phyloP scores from a whole-genome alignment of 2,329 filamentous ascomycete species.

The Venturia carpophila region DNA sequence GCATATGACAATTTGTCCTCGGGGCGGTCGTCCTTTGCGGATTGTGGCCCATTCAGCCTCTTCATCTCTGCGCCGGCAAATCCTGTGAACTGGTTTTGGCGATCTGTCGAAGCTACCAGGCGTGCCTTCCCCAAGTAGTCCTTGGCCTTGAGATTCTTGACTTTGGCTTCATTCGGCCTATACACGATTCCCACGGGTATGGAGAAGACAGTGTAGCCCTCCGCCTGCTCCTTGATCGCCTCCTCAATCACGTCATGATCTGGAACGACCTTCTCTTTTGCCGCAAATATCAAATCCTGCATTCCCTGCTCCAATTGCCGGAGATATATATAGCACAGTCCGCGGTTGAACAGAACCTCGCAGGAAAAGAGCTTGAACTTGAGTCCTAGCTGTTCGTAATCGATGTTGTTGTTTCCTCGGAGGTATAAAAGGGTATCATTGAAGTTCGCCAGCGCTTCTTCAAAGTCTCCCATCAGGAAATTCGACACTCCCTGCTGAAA shows the following conservation, averaged over 20 bases:
- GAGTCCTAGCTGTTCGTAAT: conserved; percentile 91
- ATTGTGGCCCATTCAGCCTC: conserved; percentile 47
- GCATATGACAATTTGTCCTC: conserved; percentile 82
- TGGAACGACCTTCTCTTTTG: conserved; percentile 91
- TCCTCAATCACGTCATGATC: conserved; percentile 98
- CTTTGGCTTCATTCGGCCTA: conserved; percentile 92
- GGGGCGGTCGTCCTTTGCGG: conserved; percentile 69
- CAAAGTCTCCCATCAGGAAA: conserved; percentile 92
- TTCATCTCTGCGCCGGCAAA: conserved; percentile 74
- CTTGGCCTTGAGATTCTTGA: conserved; percentile 95
- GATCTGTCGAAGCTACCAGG: conserved; percentile 79
- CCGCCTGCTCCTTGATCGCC: conserved; percentile 84
- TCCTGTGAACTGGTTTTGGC: conserved; percentile 71
- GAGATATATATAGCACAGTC: conserved; percentile 93
- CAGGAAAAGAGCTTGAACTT: conserved; percentile 97
- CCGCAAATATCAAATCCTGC: conserved; percentile 82
- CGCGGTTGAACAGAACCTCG: conserved; percentile 94
- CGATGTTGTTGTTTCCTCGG: conserved; percentile 91
- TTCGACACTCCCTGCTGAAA: conserved; percentile 99
- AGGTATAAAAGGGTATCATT: conserved; percentile 95
- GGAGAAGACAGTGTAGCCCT: conserved; percentile 98
- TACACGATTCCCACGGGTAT: conserved; percentile 95
- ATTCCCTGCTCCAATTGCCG: conserved; percentile 85
- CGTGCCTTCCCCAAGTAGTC: conserved; percentile 96
- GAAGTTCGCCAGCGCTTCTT: conserved; percentile 95